These are phyloP conservation scores for Tagetes patula DNA, from an alignment of 129 eudicot species.

Conservation along the genomic window DNA sequence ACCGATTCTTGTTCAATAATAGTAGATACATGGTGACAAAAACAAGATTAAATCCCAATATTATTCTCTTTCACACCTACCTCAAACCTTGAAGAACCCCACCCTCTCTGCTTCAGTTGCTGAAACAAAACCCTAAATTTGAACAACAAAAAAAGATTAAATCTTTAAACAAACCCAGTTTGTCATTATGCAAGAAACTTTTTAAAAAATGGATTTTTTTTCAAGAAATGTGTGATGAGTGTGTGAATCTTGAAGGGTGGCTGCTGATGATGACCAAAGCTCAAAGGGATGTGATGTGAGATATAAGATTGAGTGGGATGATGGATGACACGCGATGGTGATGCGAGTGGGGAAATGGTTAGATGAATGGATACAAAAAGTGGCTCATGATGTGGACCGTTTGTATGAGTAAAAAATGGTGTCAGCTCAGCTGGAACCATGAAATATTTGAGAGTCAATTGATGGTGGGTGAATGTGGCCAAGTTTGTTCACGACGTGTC, in stretches of 20 bases:
- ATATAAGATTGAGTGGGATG: neutral
- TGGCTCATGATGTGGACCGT: constrained; percentile 29
- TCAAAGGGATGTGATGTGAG: constrained; percentile 2
- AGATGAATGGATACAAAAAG: constrained; percentile 30
- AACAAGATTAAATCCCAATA: constrained; percentile 19
- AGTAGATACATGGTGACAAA: constrained; percentile 34
- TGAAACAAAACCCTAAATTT: constrained; percentile 52
- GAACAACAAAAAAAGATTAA: constrained; percentile 1
- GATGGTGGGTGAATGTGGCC: constrained; percentile 25
- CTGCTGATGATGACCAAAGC: constrained; percentile 26
- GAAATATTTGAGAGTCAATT: constrained; percentile 13
- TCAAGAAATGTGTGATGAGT: constrained; percentile 25
- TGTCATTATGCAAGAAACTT: constrained; percentile 8
- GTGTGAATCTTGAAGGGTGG: constrained; percentile 34
- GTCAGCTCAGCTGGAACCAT: neutral
- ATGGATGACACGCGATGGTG: constrained; percentile 24
- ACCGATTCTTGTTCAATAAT: constrained; percentile 31
- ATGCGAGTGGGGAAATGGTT: constrained; percentile 27
- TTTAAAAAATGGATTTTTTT: neutral
- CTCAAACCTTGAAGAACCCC: constrained; percentile 34
- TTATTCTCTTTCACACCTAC: constrained; percentile 23
- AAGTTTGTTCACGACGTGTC: constrained; percentile 15
- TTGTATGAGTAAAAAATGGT: constrained; percentile 16
- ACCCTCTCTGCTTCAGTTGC: constrained; percentile 26
- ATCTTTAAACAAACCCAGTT: constrained; percentile 7